A percentile compares a stretch with the other conserved stretches of the same genome.
phyloP scores from a whole-genome alignment of 2,329 filamentous ascomycete genomes.

The Fonsecaea nubica region DNA sequence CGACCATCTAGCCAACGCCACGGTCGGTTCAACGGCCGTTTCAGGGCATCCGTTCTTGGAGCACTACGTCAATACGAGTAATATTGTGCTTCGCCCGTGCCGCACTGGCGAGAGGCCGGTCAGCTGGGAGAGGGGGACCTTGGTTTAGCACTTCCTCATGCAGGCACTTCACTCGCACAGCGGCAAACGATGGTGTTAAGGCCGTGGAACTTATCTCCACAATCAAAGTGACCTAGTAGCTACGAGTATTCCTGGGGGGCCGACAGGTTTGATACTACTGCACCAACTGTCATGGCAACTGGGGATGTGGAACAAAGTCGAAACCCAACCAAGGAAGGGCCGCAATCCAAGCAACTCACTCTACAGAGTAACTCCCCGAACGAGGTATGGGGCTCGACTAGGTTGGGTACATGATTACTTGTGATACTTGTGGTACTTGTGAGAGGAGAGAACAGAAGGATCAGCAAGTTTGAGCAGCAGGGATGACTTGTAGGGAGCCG shows the following conservation, averaged over 20 bases:
- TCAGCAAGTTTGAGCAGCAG: too few species aligned
- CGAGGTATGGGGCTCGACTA: not conserved
- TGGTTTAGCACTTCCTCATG: conserved; percentile 1
- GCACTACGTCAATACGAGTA: conserved; percentile 5
- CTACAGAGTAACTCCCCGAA: not conserved
- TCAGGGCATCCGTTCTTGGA: conserved; percentile 7
- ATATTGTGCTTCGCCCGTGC: not conserved
- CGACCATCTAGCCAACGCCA: not conserved
- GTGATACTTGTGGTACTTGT: too few species aligned
- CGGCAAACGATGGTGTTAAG: not conserved
- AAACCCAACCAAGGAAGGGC: not conserved
- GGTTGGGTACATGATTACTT: too few species aligned
- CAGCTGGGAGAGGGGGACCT: conserved; percentile 8
- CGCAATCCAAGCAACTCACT: not conserved
- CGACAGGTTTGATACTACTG: not conserved
- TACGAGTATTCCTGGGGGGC: not conserved
- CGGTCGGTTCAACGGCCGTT: conserved; percentile 1
- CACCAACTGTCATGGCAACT: not conserved
- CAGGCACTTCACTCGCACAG: conserved; percentile 9
- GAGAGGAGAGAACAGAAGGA: not conserved
- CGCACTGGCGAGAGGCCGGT: conserved; percentile 15
- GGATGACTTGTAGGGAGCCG: not conserved
- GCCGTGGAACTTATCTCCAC: not conserved
- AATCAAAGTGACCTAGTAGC: not conserved
- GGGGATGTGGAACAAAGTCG: not conserved